These are phyloP conservation scores for Leccinum olivaceoglutinosum DNA, from an alignment of 1,284 basidiomycete genomes.

Conservation along the genomic window DNA sequence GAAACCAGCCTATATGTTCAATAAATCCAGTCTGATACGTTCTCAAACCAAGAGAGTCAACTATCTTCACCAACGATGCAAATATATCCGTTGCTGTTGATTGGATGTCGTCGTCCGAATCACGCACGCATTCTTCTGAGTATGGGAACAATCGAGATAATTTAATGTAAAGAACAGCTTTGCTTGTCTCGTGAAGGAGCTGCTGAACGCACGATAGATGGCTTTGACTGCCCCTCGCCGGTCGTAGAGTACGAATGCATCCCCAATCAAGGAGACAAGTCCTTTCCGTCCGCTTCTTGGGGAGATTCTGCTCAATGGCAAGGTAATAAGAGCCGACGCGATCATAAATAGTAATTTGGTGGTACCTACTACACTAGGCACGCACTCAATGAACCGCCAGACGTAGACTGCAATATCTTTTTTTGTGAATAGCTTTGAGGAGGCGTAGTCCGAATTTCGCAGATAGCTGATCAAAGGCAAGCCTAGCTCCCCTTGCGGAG, in stretches of 20 bases:
- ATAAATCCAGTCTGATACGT: background rate
- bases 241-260: constrained; percentile 69
- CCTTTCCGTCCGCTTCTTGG: constrained; percentile 66
- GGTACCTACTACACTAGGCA: constrained; percentile 53
- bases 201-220: constrained; percentile 57
- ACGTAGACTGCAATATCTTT: constrained; percentile 90
- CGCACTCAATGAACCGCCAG: constrained; percentile 67
- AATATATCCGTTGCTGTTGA: constrained; percentile 95
- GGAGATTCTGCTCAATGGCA: constrained; percentile 38
- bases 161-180: constrained; percentile 92
- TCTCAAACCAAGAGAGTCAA: constrained; percentile 32
- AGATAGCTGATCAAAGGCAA: constrained; percentile 81
- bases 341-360: background rate
- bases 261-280: constrained; percentile 87
- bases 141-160: constrained; percentile 91
- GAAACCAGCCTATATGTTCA: too few species aligned
- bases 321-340: constrained; percentile 7
- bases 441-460: constrained; percentile 71
- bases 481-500: constrained; percentile 76
- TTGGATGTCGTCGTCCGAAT: constrained; percentile 86
- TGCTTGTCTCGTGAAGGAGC: constrained; percentile 29
- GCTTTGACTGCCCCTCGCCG: constrained; percentile 90
- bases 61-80: constrained; percentile 96
- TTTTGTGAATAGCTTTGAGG: constrained; percentile 70
- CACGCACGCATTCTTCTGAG: constrained; percentile 91